These are phyloP conservation scores for Pseudocercospora pini-densiflorae DNA, from an alignment of 2,329 filamentous ascomycete genomes.

Conservation along the genomic window DNA sequence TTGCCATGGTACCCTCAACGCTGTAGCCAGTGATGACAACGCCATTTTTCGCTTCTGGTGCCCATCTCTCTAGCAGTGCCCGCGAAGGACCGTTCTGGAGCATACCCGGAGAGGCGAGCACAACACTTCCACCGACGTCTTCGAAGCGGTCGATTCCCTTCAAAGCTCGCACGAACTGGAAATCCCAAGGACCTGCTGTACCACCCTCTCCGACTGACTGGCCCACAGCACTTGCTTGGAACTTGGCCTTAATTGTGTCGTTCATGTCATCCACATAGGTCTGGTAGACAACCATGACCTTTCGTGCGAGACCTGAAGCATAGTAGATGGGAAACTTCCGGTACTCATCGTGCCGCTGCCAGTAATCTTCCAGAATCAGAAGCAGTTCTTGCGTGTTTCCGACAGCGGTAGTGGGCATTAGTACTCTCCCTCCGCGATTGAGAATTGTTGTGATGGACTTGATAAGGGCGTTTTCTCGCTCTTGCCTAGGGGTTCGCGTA, in stretches of 20 bases:
- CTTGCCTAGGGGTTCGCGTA: conserved; percentile 85
- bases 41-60: conserved; percentile 94
- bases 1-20: conserved; percentile 97
- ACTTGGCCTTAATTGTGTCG: conserved; percentile 97
- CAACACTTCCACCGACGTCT: conserved; percentile 92
- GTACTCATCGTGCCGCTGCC: conserved; percentile 84
- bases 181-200: conserved; percentile 86
- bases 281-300: conserved; percentile 99
- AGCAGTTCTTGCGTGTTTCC: conserved; percentile 92
- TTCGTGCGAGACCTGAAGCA: conserved; percentile 89
- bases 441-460: conserved; percentile 91
- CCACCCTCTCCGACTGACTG: conserved; percentile 76
- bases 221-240: conserved; percentile 78
- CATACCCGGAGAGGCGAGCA: conserved; percentile 98
- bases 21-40: conserved; percentile 98
- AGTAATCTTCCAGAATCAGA: conserved; percentile 95
- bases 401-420: conserved; percentile 95
- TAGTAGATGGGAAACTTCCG: conserved; percentile 97
- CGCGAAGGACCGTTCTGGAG: conserved; percentile 94
- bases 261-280: conserved; percentile 99
- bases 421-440: conserved; percentile 86
- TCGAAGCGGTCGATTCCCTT: conserved; percentile 96
- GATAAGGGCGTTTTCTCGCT: conserved; percentile 92
- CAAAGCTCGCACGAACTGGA: conserved; percentile 88
- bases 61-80: conserved; percentile 93